These are phyloP conservation scores for Phytopythium kandeliae DNA, from an alignment of 352 stramenopile species.

Conservation along the genomic window DNA sequence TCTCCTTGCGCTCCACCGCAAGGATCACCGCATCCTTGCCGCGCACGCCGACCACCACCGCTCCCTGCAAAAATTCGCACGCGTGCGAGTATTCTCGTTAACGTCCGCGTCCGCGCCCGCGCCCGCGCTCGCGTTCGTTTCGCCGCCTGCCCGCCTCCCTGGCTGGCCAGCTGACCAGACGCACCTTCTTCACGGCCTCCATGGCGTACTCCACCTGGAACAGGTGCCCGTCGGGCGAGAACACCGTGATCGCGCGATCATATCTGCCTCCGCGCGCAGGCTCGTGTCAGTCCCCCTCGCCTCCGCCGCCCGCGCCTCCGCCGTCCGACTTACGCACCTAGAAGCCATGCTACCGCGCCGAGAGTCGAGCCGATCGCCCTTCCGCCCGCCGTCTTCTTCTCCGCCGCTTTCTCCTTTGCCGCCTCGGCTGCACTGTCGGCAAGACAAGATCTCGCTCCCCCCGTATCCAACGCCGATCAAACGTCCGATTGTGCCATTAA, in stretches of 20 bases:
- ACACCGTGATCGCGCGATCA: slow-evolving; percentile 99
- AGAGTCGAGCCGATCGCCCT: neutral
- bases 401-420: neutral
- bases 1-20: slow-evolving; percentile 98
- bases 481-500: too few relatives aligned
- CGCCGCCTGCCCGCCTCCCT: too few relatives aligned
- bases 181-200: slow-evolving; percentile 94
- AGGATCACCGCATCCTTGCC: slow-evolving; percentile 99
- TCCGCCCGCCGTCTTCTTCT: neutral
- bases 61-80: too few relatives aligned
- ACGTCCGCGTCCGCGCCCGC: too few relatives aligned
- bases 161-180: slow-evolving; percentile 14
- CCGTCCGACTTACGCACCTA: slow-evolving; percentile 1
- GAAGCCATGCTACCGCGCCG: slow-evolving; percentile 5
- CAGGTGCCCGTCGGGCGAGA: slow-evolving; percentile 98
- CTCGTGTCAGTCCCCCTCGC: neutral
- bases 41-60: neutral
- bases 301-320: neutral
- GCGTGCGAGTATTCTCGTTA: too few relatives aligned
- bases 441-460: too few relatives aligned
- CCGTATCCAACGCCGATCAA: too few relatives aligned
- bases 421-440: too few relatives aligned
- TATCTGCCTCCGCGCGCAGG: slow-evolving; percentile 81
- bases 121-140: too few relatives aligned
- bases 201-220: slow-evolving; percentile 99